Base-by-base conservation (phyloP, 805 yeast species). In the Candida insectorum region DNA sequence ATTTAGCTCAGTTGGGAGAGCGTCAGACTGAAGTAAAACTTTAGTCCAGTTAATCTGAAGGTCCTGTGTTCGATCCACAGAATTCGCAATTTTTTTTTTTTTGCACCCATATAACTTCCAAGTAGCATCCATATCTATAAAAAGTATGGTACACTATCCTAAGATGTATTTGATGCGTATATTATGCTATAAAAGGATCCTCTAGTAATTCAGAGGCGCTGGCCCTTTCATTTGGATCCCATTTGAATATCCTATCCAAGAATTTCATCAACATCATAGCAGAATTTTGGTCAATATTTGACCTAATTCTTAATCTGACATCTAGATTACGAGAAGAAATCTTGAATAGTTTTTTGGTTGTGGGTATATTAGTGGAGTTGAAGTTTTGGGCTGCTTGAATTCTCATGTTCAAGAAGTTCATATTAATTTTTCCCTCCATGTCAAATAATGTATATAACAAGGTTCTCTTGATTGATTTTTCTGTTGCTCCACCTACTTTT, bases 21-120 rank as follows among this genome's bases (percentile, higher is more conserved):
- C 42, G 42, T 38, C 42, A 38, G 42, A 38, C 42, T 38, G 42
- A 38, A 38, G 42, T 38, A 16, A 34, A 26, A 34, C 38, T 34
- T 34, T 27, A 41, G 43, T 38, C 39, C 52, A 53, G 53, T 47
- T 51, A 51, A 77, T 77, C 83, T 77, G 82, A 72, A 79, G 85
- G 85, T 78, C 83, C 79, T 76, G 84, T 75, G 84, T 79, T 79
- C 85, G 79, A 78, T 76, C 84, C 85, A 75, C 84, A 76, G 73
- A 72, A 70, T 56, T 70, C 76, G 77, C 77, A 72, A 45, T 35
- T 33, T 40, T 46, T 55, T 51, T 45, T 10, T 25, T 24, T 30
- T 30, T 8, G n/a, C n/a, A n/a, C n/a, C n/a, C n/a, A n/a, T n/a
- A n/a, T n/a, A 7, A 24, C 26, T n/a, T n/a, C n/a, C n/a, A n/a